Evolutionary conservation across 73 alveolate genomes (phyloP).

Genomic region (Durusdinium trenchii): DNA sequence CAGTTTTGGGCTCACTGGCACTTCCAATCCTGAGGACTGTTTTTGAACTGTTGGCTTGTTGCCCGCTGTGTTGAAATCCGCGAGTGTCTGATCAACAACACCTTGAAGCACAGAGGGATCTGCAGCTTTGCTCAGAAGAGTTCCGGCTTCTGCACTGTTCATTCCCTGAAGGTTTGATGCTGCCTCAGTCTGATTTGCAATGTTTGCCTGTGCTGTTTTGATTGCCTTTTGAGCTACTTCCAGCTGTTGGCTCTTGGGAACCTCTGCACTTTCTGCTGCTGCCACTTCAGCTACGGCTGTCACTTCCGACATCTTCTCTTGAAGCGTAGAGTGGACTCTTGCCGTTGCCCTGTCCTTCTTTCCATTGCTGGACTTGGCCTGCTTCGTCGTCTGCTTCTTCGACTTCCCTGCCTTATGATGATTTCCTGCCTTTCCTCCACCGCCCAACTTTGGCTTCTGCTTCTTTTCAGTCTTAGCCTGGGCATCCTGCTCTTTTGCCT

Average conservation of each 20-base stretch:
- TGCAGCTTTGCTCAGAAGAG: background rate
- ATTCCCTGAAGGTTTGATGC: background rate
- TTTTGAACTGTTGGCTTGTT: no score
- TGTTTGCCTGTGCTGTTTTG: background rate
- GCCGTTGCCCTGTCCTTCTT: no score
- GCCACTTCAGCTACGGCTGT: background rate
- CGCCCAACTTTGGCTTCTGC: background rate
- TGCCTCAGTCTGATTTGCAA: background rate
- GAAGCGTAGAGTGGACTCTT: no score
- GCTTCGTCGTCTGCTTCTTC: background rate
- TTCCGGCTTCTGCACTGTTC: background rate
- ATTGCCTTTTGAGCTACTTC: background rate
- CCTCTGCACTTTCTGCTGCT: background rate
- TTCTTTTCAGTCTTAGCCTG: background rate
- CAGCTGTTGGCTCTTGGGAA: background rate
- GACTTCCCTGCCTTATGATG: background rate
- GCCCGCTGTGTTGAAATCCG: no score
- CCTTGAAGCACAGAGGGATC: background rate
- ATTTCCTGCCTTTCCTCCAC: background rate
- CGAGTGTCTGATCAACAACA: constrained; percentile 32
- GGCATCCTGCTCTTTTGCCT: background rate
- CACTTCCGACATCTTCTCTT: background rate
- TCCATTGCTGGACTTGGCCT: no score
- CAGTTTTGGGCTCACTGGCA: no score
- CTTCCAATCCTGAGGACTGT: no score